phyloP scores from a whole-genome alignment of 1,284 basidiomycete genomes.

The Laetiporus sulphureus region DNA sequence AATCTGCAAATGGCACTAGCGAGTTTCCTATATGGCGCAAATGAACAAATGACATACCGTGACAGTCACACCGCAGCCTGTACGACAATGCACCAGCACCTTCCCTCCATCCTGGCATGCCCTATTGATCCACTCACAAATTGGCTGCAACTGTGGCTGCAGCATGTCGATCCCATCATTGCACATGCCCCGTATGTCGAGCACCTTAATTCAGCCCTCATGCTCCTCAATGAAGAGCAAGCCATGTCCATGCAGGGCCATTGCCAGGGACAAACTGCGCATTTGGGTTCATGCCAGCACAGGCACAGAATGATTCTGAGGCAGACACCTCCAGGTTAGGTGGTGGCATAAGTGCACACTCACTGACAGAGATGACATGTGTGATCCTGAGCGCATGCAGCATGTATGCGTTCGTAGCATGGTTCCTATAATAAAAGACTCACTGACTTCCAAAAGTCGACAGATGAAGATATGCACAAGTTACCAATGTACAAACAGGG shows the following conservation, averaged over 20 bases:
- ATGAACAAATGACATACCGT: slow-evolving; percentile 59
- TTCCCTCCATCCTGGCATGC: slow-evolving; percentile 82
- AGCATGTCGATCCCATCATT: slow-evolving; percentile 97
- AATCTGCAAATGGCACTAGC: too few species aligned
- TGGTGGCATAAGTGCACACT: slow-evolving; percentile 80
- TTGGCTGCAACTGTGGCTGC: slow-evolving; percentile 79
- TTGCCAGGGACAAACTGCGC: slow-evolving; percentile 38
- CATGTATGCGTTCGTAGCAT: slow-evolving; percentile 94
- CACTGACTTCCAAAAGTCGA: too few species aligned
- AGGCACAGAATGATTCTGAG: slow-evolving; percentile 8
- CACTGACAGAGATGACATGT: slow-evolving; percentile 95
- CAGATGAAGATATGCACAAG: slow-evolving; percentile 40
- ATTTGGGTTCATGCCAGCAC: slow-evolving; percentile 23
- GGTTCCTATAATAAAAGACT: slow-evolving; percentile 63
- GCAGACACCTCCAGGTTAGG: slow-evolving; percentile 26
- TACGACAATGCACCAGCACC: slow-evolving; percentile 93
- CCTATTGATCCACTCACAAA: slow-evolving; percentile 91
- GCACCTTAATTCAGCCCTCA: slow-evolving; percentile 80
- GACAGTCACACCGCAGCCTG: slow-evolving; percentile 90
- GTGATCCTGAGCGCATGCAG: slow-evolving; percentile 94
- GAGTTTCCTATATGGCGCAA: too few species aligned
- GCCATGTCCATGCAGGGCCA: slow-evolving; percentile 48
- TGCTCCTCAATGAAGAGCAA: slow-evolving; percentile 84
- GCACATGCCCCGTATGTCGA: slow-evolving; percentile 85
- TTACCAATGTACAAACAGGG: slow-evolving; percentile 96